phyloP scores from a whole-genome alignment of 202 grass and related monocot genomes.

The Hordeum pubiflorum region DNA sequence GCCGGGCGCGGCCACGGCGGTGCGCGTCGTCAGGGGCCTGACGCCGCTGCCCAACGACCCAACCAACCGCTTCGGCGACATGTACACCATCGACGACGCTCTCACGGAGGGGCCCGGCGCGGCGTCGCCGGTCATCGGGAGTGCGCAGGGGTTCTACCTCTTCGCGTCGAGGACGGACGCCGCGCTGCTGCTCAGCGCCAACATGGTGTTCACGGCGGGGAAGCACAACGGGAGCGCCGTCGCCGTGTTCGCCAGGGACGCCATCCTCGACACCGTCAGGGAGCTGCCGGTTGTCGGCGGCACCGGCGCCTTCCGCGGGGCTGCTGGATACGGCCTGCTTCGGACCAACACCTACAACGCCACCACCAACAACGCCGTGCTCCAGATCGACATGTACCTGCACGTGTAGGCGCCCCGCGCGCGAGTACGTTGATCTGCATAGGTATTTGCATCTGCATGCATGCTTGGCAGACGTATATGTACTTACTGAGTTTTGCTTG shows the following conservation, averaged over 20 bases:
- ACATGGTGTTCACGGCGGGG: constrained; percentile 34
- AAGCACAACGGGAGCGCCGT: constrained; percentile 41
- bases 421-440: not conserved
- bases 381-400: constrained; percentile 43
- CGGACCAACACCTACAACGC: constrained; percentile 30
- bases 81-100: constrained; percentile 46
- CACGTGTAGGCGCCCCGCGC: not conserved
- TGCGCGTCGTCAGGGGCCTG: not conserved
- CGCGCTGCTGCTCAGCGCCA: constrained; percentile 22
- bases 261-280: constrained; percentile 21
- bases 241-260: constrained; percentile 30
- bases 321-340: constrained; percentile 20
- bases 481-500: no score
- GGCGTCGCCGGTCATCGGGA: constrained; percentile 28
- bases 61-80: constrained; percentile 37
- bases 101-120: constrained; percentile 27
- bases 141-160: constrained; percentile 49
- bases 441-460: not conserved
- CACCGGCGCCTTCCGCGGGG: constrained; percentile 31
- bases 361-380: constrained; percentile 29
- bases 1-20: not conserved
- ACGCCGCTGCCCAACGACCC: not conserved
- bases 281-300: constrained; percentile 47
- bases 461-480: not conserved
- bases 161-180: constrained; percentile 11